Evolutionary conservation across 768 basidiomycete species (phyloP).

Genomic region (Boletus subparvulus): DNA sequence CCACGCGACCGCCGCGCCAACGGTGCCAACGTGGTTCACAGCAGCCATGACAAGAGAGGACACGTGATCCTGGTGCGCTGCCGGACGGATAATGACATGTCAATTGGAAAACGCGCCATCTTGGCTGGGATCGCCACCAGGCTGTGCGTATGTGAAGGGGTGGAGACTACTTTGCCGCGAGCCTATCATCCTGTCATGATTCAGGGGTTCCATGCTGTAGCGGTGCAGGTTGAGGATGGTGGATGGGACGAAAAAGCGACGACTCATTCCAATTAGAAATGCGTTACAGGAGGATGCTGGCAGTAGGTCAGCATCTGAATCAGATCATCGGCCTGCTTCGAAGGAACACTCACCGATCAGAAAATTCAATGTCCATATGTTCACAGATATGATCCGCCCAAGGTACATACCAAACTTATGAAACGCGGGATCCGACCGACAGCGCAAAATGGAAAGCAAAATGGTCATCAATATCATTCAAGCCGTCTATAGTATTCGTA

Average conservation of each 20-base stretch:
- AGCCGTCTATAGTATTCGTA: slow-evolving; percentile 20
- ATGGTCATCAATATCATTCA: slow-evolving; percentile 27
- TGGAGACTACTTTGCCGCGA: slow-evolving; percentile 3
- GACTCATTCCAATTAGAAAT: neutral
- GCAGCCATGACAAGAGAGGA: neutral
- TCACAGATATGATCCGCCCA: slow-evolving; percentile 14
- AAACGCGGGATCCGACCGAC: neutral
- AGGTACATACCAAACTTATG: neutral
- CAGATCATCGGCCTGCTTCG: neutral
- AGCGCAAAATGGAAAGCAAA: slow-evolving; percentile 9
- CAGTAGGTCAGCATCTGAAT: neutral
- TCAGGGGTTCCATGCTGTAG: neutral
- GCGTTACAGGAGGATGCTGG: neutral
- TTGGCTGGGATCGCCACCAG: neutral
- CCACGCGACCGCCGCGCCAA: neutral
- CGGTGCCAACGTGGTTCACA: neutral
- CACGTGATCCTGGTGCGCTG: neutral
- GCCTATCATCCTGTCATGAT: neutral
- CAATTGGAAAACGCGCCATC: neutral
- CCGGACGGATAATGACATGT: slow-evolving; percentile 1
- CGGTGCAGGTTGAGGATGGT: neutral
- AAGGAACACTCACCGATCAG: slow-evolving; percentile 1
- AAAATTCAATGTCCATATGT: neutral
- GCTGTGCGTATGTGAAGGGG: slow-evolving; percentile 8
- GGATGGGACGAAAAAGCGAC: neutral